These are phyloP conservation scores for Saccharomyces cerevisiae DNA, from an alignment of 805 yeast genomes.

Conservation along the genomic window DNA sequence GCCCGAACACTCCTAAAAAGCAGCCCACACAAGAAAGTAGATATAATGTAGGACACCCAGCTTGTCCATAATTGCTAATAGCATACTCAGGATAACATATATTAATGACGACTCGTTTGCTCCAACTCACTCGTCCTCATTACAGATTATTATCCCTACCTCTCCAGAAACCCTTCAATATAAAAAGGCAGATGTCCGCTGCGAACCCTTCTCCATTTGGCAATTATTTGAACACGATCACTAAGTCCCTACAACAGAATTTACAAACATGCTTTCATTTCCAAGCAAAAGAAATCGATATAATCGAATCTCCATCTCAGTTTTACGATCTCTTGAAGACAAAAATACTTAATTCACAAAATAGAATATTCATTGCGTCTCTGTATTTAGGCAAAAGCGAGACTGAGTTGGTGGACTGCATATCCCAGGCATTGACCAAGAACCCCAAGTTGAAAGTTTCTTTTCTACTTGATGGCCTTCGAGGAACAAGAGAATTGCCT, in stretches of 20 bases:
- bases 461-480: conserved; percentile 74
- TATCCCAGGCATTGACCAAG: conserved; percentile 48
- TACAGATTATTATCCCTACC: neutral
- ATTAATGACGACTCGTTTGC: neutral
- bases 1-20: neutral
- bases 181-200: neutral
- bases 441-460: conserved; percentile 60
- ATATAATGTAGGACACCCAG: neutral
- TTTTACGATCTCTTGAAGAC: conserved; percentile 59
- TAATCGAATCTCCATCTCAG: conserved; percentile 57
- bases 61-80: neutral
- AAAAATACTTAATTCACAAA: conserved; percentile 55
- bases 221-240: neutral
- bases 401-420: conserved; percentile 57
- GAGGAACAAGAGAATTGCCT: conserved; percentile 94
- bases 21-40: neutral
- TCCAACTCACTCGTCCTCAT: neutral
- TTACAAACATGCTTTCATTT: conserved; percentile 45
- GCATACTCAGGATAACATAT: neutral
- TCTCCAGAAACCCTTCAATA: neutral
- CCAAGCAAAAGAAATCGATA: conserved; percentile 45
- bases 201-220: neutral
- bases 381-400: conserved; percentile 81
- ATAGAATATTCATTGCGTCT: conserved; percentile 71
- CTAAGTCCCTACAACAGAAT: neutral